Percentiles rank a stretch among this genome's conserved stretches.
Evolutionary conservation across 2,329 filamentous ascomycete species (phyloP).

Genomic region (Pseudogymnoascus sp.): DNA sequence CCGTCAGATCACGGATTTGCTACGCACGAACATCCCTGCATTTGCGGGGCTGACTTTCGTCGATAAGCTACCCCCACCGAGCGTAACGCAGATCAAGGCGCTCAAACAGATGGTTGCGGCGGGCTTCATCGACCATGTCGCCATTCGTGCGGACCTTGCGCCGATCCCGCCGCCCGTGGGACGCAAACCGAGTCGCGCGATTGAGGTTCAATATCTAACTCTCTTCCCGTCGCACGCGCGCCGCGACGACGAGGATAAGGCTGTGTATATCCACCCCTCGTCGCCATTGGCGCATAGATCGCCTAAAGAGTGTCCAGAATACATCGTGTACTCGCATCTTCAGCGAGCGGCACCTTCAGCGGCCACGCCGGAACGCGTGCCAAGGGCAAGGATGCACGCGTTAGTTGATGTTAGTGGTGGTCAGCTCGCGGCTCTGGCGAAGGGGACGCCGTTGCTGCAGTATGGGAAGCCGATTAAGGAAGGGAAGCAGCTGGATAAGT

Average conservation of each 20-base stretch:
- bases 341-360: slow-evolving; percentile 54
- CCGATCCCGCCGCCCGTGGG: slow-evolving; percentile 59
- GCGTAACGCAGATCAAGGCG: slow-evolving; percentile 61
- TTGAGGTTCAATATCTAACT: slow-evolving; percentile 85
- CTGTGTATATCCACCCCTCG: slow-evolving; percentile 80
- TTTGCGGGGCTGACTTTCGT: slow-evolving; percentile 49
- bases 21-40: slow-evolving; percentile 62
- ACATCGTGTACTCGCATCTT: slow-evolving; percentile 78
- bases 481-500: slow-evolving; percentile 43
- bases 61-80: slow-evolving; percentile 49
- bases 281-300: slow-evolving; percentile 67
- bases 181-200: slow-evolving; percentile 71
- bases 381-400: slow-evolving; percentile 79
- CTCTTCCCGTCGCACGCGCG: slow-evolving; percentile 58
- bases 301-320: slow-evolving; percentile 69
- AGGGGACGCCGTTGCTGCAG: slow-evolving; percentile 72
- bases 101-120: slow-evolving; percentile 87
- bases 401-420: slow-evolving; percentile 69
- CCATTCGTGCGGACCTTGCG: slow-evolving; percentile 80
- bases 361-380: slow-evolving; percentile 41
- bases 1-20: slow-evolving; percentile 70
- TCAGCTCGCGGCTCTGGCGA: slow-evolving; percentile 69
- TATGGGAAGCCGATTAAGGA: slow-evolving; percentile 91
- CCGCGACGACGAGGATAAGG: slow-evolving; percentile 44
- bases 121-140: slow-evolving; percentile 89